These are phyloP conservation scores for Amanita pallidorosea DNA, from an alignment of 768 basidiomycete species.

Conservation along the genomic window DNA sequence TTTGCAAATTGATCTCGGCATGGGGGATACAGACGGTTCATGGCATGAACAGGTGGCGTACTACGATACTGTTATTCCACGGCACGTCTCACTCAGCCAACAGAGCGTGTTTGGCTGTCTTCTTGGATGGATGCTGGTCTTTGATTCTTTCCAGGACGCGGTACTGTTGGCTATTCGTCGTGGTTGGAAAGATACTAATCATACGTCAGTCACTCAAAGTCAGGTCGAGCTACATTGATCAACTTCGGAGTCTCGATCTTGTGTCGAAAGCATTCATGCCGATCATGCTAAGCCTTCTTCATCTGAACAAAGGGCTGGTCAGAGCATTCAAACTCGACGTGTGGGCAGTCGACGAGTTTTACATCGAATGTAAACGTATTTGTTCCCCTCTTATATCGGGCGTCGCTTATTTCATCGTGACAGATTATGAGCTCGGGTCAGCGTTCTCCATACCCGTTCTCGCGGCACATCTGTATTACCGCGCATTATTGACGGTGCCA, in stretches of 20 bases:
- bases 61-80: background rate
- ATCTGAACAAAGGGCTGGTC: slow-evolving; percentile 50
- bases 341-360: slow-evolving; percentile 82
- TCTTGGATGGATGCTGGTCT: slow-evolving; percentile 84
- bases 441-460: slow-evolving; percentile 49
- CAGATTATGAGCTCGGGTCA: slow-evolving; percentile 50
- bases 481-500: slow-evolving; percentile 73
- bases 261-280: slow-evolving; percentile 61
- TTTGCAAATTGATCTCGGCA: slow-evolving; percentile 36
- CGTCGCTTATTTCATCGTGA: slow-evolving; percentile 1
- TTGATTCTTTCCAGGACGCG: slow-evolving; percentile 76
- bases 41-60: slow-evolving; percentile 27
- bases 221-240: slow-evolving; percentile 75
- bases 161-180: slow-evolving; percentile 32
- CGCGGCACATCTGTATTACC: slow-evolving; percentile 84
- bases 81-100: slow-evolving; percentile 5
- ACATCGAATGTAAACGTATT: slow-evolving; percentile 50
- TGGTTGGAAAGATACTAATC: background rate
- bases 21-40: slow-evolving; percentile 23
- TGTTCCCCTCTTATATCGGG: background rate
- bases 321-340: slow-evolving; percentile 73
- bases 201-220: slow-evolving; percentile 72
- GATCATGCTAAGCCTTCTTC: slow-evolving; percentile 53
- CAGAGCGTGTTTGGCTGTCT: slow-evolving; percentile 53
- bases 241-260: slow-evolving; percentile 63